Evolutionary conservation across 2,329 filamentous ascomycete species (phyloP).

Genomic region (Aspergillus neoniger): DNA sequence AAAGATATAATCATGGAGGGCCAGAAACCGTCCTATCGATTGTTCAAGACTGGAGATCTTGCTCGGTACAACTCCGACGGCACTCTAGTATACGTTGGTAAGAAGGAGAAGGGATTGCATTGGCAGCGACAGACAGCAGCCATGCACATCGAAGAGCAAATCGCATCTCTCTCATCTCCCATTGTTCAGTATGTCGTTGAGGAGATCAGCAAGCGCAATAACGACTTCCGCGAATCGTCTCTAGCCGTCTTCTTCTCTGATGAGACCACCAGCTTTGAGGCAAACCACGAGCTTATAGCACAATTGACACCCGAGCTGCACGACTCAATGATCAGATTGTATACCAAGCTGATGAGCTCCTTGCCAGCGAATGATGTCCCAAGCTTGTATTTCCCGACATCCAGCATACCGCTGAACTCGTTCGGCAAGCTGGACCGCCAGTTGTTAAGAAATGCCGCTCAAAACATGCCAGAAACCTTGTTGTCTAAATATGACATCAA

Average conservation of each 20-base stretch:
- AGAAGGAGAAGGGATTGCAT: conserved; percentile 25
- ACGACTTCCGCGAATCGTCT: neutral
- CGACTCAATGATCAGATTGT: conserved; percentile 16
- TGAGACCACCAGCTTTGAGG: neutral
- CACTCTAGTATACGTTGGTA: conserved; percentile 35
- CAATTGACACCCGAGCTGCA: conserved; percentile 19
- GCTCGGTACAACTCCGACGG: conserved; percentile 42
- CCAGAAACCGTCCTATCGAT: neutral
- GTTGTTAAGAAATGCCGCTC: conserved; percentile 19
- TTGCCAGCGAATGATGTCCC: conserved; percentile 40
- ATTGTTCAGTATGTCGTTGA: conserved; percentile 27
- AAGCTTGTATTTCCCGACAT: conserved; percentile 35
- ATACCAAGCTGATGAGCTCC: conserved; percentile 24
- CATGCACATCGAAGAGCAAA: conserved; percentile 16
- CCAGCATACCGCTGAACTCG: conserved; percentile 33
- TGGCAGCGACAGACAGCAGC: conserved; percentile 5
- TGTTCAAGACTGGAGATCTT: conserved; percentile 44
- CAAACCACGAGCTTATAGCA: conserved; percentile 11
- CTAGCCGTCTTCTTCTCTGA: conserved; percentile 27
- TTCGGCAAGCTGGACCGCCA: conserved; percentile 38
- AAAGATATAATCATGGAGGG: neutral
- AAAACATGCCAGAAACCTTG: conserved; percentile 13
- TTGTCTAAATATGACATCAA: conserved; percentile 23
- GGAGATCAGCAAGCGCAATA: conserved; percentile 9
- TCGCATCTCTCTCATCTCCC: conserved; percentile 15